Percentiles rank a stretch among this genome's conserved stretches.
phyloP scores from a whole-genome alignment of 768 basidiomycete genomes.

The Nidularia pulvinata region DNA sequence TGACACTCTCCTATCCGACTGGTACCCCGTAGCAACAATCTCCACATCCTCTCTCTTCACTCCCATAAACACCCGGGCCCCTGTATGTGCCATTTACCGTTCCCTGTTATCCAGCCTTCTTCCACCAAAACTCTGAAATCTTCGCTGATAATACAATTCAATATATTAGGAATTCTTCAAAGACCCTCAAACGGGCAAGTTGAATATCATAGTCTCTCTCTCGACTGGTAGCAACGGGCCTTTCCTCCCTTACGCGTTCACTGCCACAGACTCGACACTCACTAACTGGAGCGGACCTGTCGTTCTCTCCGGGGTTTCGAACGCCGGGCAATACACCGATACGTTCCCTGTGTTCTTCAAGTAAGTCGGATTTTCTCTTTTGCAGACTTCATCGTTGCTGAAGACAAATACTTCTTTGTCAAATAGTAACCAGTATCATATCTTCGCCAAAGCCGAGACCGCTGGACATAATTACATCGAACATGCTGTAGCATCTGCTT shows the following conservation, averaged over 20 bases:
- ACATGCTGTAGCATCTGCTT: conserved; percentile 24
- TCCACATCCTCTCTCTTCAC: conserved; percentile 23
- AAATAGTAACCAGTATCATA: conserved; percentile 26
- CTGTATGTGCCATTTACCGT: conserved; percentile 11
- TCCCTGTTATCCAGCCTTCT: too few species aligned
- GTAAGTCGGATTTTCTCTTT: conserved; percentile 10
- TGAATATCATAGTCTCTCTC: conserved; percentile 29
- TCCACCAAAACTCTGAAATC: too few species aligned
- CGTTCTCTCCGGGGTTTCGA: conserved; percentile 31
- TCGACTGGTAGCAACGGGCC: conserved; percentile 33
- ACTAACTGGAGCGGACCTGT: conserved; percentile 25
- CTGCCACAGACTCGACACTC: conserved; percentile 23
- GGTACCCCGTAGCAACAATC: conserved; percentile 24
- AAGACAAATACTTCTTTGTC: neutral
- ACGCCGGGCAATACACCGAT: conserved; percentile 30
- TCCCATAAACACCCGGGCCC: conserved; percentile 30
- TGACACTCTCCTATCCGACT: conserved; percentile 21
- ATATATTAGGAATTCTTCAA: conserved; percentile 29
- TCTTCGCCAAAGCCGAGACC: conserved; percentile 29
- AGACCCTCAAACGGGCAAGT: conserved; percentile 25
- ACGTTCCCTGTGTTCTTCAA: conserved; percentile 30
- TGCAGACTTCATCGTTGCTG: neutral
- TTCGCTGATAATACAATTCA: too few species aligned
- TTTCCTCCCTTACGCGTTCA: conserved; percentile 30
- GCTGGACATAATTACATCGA: conserved; percentile 27